These are phyloP conservation scores for Purshia tridentata DNA, from an alignment of 306 rosid genomes.

Conservation along the genomic window DNA sequence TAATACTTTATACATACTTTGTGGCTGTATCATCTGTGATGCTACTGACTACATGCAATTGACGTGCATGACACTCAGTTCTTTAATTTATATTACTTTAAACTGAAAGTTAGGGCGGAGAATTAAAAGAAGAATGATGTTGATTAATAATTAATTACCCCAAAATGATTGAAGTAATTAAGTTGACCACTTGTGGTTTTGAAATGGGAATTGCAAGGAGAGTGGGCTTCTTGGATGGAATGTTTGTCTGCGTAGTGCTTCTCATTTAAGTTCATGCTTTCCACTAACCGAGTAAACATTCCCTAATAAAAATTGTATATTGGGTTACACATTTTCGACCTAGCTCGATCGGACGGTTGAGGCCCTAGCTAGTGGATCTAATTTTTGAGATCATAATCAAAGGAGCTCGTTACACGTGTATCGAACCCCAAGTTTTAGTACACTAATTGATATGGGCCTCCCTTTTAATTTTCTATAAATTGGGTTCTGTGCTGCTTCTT, in stretches of 20 bases:
- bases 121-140: background rate
- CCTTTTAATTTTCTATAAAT: too few species aligned
- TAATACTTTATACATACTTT: too few species aligned
- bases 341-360: background rate
- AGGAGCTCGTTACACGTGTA: background rate
- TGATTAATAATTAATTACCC: background rate
- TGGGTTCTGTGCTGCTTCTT: too few species aligned
- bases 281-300: conserved; percentile 8
- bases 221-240: conserved; percentile 29
- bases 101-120: too few species aligned
- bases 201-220: background rate
- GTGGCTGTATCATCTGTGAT: background rate
- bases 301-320: background rate
- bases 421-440: background rate
- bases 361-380: background rate
- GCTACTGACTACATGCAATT: background rate
- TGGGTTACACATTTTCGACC: background rate
- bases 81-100: too few species aligned
- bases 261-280: conserved; percentile 16
- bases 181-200: conserved; percentile 2
- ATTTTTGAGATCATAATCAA: conserved; percentile 18
- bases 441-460: background rate
- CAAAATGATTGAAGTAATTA: background rate
- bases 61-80: conserved; percentile 20
- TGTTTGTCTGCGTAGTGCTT: conserved; percentile 20